These are phyloP conservation scores for Lachnellula cervina DNA, from an alignment of 2,329 filamentous ascomycete species.

Conservation along the genomic window DNA sequence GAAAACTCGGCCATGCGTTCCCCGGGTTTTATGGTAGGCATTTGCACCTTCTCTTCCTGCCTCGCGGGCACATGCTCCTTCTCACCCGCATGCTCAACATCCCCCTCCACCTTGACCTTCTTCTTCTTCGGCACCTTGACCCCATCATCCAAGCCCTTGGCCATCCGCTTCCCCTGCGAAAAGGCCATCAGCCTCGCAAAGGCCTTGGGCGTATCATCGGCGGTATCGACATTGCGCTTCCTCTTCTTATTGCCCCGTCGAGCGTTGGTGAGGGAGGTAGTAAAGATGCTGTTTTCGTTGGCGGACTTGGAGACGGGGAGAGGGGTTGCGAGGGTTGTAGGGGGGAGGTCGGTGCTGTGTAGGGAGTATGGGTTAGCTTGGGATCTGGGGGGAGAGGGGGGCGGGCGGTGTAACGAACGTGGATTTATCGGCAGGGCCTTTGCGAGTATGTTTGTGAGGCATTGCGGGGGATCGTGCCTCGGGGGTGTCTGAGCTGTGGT, in stretches of 20 bases:
- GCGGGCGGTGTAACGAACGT: constrained; percentile 39
- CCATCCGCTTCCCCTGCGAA: constrained; percentile 54
- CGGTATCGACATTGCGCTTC: constrained; percentile 41
- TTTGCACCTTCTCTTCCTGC: constrained; percentile 21
- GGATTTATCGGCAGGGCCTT: constrained; percentile 49
- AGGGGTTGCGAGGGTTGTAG: constrained; percentile 52
- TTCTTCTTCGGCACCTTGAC: constrained; percentile 34
- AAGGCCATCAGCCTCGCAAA: constrained; percentile 83
- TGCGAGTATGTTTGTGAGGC: constrained; percentile 84
- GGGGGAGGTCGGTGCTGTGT: constrained; percentile 45
- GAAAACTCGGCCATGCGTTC: constrained; percentile 80
- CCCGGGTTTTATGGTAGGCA: constrained; percentile 72
- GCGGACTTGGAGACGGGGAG: constrained; percentile 48
- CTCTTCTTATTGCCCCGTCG: constrained; percentile 39
- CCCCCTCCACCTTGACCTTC: constrained; percentile 17
- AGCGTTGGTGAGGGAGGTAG: constrained; percentile 30
- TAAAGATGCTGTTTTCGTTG: constrained; percentile 34
- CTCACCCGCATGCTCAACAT: constrained; percentile 14
- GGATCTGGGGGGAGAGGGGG: background rate
- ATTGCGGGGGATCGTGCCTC: constrained; percentile 41
- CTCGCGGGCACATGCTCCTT: constrained; percentile 22
- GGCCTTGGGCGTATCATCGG: constrained; percentile 81
- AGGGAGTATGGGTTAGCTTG: constrained; percentile 9
- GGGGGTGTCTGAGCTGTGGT: background rate
- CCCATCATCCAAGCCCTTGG: constrained; percentile 70